Conservation (phyloP, 345 rosid species). For the Euphorbia peplus region DNA sequence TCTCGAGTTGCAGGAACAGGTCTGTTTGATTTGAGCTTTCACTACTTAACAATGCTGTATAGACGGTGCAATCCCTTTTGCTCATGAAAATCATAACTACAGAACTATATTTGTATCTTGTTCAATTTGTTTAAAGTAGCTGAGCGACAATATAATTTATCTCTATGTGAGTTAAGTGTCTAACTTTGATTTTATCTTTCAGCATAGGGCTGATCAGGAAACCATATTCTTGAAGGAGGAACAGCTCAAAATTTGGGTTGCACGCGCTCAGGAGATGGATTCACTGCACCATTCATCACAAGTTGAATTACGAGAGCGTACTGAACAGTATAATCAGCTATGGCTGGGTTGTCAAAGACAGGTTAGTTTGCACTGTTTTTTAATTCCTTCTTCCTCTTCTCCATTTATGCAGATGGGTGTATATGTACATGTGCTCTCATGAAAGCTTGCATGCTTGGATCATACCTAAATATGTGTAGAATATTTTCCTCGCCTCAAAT, state of each 20-base stretch:
- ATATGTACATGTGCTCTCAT: not conserved
- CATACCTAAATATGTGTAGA: not conserved
- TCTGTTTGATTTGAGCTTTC: slow-evolving; percentile 25
- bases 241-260: slow-evolving; percentile 77
- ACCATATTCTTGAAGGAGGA: slow-evolving; percentile 77
- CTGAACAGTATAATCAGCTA: slow-evolving; percentile 82
- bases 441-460: not conserved
- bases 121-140: not conserved
- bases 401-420: slow-evolving; percentile 3
- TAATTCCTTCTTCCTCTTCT: not conserved
- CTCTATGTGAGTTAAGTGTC: not conserved
- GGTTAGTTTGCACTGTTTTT: slow-evolving; percentile 43
- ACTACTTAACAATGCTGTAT: not conserved
- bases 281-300: slow-evolving; percentile 78
- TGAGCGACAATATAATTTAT: not conserved
- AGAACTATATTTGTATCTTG: not conserved
- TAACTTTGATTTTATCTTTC: slow-evolving; percentile 34
- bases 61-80: not conserved
- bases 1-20: slow-evolving; percentile 92
- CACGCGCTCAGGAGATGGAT: slow-evolving; percentile 87
- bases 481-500: not conserved
- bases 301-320: slow-evolving; percentile 78
- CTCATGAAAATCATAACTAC: not conserved
- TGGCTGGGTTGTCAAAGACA: slow-evolving; percentile 95
- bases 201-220: slow-evolving; percentile 93